Percentiles rank a stretch among this genome's conserved stretches.
These are phyloP conservation scores for Cylindrotheca closterium DNA, from an alignment of 108 stramenopile species.

Conservation along the genomic window DNA sequence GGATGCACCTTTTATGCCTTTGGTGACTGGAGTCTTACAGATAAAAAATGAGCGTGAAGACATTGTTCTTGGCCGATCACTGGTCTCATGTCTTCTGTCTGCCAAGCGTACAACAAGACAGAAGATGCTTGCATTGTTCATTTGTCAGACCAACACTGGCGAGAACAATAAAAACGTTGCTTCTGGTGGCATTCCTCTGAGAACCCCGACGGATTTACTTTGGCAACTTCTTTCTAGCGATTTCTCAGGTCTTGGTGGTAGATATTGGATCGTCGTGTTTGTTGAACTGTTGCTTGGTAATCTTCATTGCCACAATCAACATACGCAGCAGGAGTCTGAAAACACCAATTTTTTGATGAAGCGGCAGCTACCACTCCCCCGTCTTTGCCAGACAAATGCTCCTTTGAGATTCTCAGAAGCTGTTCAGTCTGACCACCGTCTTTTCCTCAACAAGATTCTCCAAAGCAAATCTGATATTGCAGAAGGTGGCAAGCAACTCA, in stretches of 20 bases:
- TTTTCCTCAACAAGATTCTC: background rate
- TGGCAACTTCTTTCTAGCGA: conserved; percentile 61
- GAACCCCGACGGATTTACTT: conserved; percentile 42
- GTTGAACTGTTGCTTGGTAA: conserved; percentile 48
- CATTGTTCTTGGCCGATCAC: conserved; percentile 23
- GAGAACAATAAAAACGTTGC: background rate
- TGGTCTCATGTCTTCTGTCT: conserved; percentile 49
- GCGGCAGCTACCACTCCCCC: background rate
- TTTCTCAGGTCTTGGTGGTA: conserved; percentile 64
- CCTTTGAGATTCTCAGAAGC: background rate
- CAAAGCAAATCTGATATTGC: background rate
- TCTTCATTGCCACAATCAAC: background rate
- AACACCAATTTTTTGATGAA: background rate
- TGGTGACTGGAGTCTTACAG: background rate
- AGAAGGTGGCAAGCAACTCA: background rate
- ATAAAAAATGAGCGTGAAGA: conserved; percentile 15
- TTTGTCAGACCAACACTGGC: conserved; percentile 9
- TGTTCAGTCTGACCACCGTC: background rate
- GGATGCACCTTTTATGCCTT: background rate
- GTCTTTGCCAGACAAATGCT: background rate
- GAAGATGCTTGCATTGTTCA: conserved; percentile 25
- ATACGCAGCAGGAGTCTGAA: background rate
- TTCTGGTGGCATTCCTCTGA: background rate
- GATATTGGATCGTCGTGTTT: conserved; percentile 66
- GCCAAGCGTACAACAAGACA: conserved; percentile 36